Conservation (phyloP, 352 stramenopile genomes). For the Pythium oligandrum region DNA sequence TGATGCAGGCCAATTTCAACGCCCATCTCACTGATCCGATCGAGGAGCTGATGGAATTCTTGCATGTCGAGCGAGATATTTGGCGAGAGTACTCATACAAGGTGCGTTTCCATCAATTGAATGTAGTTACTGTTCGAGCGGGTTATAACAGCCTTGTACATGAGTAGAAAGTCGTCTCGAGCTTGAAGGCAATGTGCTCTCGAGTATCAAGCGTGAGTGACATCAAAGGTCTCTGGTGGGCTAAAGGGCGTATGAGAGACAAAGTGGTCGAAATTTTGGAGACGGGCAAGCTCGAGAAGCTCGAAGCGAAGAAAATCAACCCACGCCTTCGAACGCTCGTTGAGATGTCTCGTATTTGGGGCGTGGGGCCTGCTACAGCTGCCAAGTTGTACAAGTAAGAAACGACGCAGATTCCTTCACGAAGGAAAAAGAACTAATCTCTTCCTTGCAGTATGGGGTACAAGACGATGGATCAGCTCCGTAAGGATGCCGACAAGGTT, state of each 20-base stretch:
- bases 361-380: slow-evolving; percentile 71
- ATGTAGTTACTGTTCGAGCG: not conserved
- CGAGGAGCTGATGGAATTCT: slow-evolving; percentile 79
- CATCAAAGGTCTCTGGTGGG: slow-evolving; percentile 61
- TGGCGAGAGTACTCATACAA: slow-evolving; percentile 85
- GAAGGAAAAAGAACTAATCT: no score
- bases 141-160: not conserved
- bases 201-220: slow-evolving; percentile 55
- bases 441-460: slow-evolving; percentile 34
- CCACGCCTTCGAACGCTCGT: slow-evolving; percentile 48
- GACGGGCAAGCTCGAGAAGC: slow-evolving; percentile 66
- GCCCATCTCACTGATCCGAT: slow-evolving; percentile 68
- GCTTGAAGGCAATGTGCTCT: slow-evolving; percentile 57
- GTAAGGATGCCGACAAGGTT: slow-evolving; percentile 26
- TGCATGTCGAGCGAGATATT: slow-evolving; percentile 67
- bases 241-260: slow-evolving; percentile 57
- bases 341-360: slow-evolving; percentile 68
- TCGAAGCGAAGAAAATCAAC: slow-evolving; percentile 77
- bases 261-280: slow-evolving; percentile 79
- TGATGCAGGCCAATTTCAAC: slow-evolving; percentile 68
- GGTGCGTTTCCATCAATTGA: slow-evolving; percentile 14
- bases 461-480: slow-evolving; percentile 55
- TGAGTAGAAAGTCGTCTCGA: slow-evolving; percentile 62
- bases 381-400: slow-evolving; percentile 68
- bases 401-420: not conserved